Evolutionary conservation across 257 asterid species (phyloP).

Genomic region (Sherardia arvensis): DNA sequence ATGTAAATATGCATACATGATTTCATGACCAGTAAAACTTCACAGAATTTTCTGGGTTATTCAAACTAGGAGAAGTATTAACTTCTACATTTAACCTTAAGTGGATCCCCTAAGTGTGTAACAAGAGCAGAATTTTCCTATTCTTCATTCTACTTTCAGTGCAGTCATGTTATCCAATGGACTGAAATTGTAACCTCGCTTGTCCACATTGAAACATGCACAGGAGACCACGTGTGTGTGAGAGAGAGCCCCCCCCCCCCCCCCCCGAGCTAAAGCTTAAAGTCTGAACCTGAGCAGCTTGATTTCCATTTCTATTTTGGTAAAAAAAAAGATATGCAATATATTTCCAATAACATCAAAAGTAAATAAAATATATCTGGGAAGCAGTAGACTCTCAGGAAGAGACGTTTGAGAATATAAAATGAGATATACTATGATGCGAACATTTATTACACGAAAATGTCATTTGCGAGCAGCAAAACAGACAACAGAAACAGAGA

Average conservation of each 20-base stretch:
- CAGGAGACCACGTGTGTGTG: neutral
- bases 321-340: neutral
- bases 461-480: neutral
- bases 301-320: neutral
- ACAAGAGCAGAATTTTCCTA: neutral
- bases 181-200: neutral
- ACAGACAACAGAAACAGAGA: conserved; percentile 9
- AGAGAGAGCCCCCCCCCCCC: no score
- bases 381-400: neutral
- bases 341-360: neutral
- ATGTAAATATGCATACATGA: neutral
- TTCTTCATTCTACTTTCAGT: neutral
- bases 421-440: neutral
- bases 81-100: neutral
- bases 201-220: neutral
- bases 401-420: neutral
- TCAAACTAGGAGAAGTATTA: neutral
- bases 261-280: conserved; percentile 2
- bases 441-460: neutral
- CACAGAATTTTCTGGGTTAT: neutral
- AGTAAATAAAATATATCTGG: neutral
- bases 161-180: neutral
- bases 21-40: neutral
- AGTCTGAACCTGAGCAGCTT: neutral
- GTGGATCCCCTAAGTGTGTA: no score